Conservation (phyloP, 768 basidiomycete genomes). For the Clitopilus hobsonii region DNA sequence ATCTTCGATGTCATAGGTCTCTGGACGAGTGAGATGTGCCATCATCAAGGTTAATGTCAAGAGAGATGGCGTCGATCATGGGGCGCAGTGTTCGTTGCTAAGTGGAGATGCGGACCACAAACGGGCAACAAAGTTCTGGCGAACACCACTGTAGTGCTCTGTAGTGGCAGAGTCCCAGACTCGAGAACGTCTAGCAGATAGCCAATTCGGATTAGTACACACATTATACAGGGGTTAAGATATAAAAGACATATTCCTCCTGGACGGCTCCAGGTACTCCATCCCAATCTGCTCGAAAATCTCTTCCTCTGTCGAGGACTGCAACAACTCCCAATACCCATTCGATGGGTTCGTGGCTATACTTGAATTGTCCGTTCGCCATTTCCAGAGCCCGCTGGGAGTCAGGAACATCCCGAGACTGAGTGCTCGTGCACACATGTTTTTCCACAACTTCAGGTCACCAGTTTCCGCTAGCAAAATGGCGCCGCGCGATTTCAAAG, state of each 20-base stretch:
- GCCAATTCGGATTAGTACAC: background rate
- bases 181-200: no score
- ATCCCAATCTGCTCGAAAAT: conserved; percentile 40
- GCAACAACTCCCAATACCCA: conserved; percentile 45
- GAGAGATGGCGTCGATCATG: background rate
- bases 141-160: no score
- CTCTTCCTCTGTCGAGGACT: conserved; percentile 37
- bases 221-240: background rate
- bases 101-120: no score
- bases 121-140: no score
- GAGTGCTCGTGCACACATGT: conserved; percentile 36
- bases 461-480: conserved; percentile 55
- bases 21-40: conserved; percentile 30
- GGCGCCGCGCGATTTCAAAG: conserved; percentile 45
- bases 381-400: conserved; percentile 64
- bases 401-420: conserved; percentile 46
- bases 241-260: conserved; percentile 27
- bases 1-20: conserved; percentile 54
- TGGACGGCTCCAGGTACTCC: conserved; percentile 32
- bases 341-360: background rate
- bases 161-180: no score
- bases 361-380: conserved; percentile 19
- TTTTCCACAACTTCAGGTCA: conserved; percentile 41
- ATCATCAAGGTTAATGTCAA: background rate
- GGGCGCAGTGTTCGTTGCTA: background rate